A percentile compares a stretch with the other conserved stretches of the same genome.
Evolutionary conservation across 208 protist species (phyloP).

Genomic region (Leishmania turanica): DNA sequence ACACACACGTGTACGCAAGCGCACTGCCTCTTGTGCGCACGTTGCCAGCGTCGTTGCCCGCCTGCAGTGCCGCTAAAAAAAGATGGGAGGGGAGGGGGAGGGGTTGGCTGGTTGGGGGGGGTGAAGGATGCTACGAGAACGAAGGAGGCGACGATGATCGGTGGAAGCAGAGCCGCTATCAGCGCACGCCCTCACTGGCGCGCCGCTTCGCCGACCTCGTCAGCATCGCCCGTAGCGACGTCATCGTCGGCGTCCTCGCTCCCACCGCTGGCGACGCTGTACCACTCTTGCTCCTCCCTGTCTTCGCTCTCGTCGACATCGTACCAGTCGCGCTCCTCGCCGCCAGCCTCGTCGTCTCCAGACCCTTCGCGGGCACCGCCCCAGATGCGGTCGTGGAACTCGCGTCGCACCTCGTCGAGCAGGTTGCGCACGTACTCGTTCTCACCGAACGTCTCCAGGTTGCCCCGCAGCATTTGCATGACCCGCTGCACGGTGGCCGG

Average conservation of each 20-base stretch:
- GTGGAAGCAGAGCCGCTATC: neutral
- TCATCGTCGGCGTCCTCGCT: neutral
- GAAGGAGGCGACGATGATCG: neutral
- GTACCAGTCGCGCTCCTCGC: constrained; percentile 10
- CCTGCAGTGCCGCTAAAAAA: neutral
- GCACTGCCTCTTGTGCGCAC: neutral
- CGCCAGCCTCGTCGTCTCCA: neutral
- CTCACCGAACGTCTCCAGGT: constrained; percentile 14
- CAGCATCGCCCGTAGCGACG: neutral
- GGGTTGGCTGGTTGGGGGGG: no score
- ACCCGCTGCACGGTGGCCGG: constrained; percentile 22
- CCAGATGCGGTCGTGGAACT: neutral
- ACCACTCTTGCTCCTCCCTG: constrained; percentile 26
- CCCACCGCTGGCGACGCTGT: constrained; percentile 27
- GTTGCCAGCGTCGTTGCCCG: neutral
- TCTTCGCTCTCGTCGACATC: constrained; percentile 20
- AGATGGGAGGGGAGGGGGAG: neutral
- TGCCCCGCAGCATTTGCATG: constrained; percentile 12
- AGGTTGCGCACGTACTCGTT: constrained; percentile 21
- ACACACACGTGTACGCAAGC: neutral
- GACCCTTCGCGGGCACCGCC: neutral
- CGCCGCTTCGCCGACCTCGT: neutral
- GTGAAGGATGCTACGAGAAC: neutral
- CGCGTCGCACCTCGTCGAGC: constrained; percentile 4
- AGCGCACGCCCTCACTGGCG: neutral